These are phyloP conservation scores for Penium margaritaceum DNA, from an alignment of 139 green algal species.

Conservation along the genomic window DNA sequence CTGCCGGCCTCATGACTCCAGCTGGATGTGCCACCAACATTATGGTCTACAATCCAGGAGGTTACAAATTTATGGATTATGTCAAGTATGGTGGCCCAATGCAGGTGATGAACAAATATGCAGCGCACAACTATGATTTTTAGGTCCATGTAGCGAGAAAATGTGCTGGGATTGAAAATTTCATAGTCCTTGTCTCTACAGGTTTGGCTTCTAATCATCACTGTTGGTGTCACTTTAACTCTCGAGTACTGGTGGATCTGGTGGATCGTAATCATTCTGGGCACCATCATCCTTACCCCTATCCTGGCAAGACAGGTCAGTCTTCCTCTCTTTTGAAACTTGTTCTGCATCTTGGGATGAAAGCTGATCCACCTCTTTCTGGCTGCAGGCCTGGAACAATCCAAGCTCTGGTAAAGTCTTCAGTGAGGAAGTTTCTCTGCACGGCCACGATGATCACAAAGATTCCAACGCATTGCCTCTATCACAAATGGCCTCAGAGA, in stretches of 20 bases:
- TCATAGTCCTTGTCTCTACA: not conserved
- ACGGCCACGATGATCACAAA: too few relatives aligned
- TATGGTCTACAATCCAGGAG: constrained; percentile 28
- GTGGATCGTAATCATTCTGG: not conserved
- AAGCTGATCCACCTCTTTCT: too few relatives aligned
- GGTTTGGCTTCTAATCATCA: constrained; percentile 13
- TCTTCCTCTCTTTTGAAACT: too few relatives aligned
- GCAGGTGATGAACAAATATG: constrained; percentile 8
- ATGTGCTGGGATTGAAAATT: not conserved
- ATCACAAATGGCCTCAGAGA: too few relatives aligned
- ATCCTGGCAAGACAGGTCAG: constrained; percentile 13
- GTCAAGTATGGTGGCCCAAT: constrained; percentile 22
- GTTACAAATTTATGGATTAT: constrained; percentile 31
- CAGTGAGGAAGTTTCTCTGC: too few relatives aligned
- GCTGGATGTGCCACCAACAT: constrained; percentile 28
- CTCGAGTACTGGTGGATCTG: constrained; percentile 20
- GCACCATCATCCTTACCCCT: not conserved
- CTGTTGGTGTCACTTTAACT: constrained; percentile 9
- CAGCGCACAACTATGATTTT: not conserved
- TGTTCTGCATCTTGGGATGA: too few relatives aligned
- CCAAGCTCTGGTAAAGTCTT: too few relatives aligned
- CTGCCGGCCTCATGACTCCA: constrained; percentile 24
- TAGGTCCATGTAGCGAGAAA: not conserved
- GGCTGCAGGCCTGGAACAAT: too few relatives aligned
- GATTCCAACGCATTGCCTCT: too few relatives aligned